Evolutionary conservation across 257 asterid genomes (phyloP).

Genomic region (Nicotiana attenuata): DNA sequence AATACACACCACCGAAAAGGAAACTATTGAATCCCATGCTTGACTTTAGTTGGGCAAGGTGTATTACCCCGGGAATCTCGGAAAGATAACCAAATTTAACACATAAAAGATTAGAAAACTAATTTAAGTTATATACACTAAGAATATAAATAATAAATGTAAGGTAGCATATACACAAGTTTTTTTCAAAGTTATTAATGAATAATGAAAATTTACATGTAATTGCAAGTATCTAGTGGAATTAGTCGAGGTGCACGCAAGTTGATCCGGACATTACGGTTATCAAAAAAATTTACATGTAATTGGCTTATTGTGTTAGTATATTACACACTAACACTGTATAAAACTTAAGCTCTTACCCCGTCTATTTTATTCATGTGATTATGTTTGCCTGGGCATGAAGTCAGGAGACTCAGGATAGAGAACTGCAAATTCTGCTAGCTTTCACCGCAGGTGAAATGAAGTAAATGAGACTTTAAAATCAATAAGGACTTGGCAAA

Average conservation of each 20-base stretch:
- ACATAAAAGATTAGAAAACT: background rate
- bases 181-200: background rate
- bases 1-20: background rate
- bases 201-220: background rate
- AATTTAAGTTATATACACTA: background rate
- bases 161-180: background rate
- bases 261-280: too few species aligned
- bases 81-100: background rate
- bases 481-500: background rate
- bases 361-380: too few species aligned
- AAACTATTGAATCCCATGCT: conserved; percentile 3
- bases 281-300: too few species aligned
- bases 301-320: too few species aligned
- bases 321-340: too few species aligned
- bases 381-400: too few species aligned
- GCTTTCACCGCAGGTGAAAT: too few species aligned
- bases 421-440: too few species aligned
- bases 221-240: too few species aligned
- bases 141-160: background rate
- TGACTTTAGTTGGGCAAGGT: background rate
- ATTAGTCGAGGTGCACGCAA: too few species aligned
- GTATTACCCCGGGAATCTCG: background rate
- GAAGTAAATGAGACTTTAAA: background rate
- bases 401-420: too few species aligned
- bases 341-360: too few species aligned